Evolutionary conservation across 2,329 filamentous ascomycete species (phyloP).

Genomic region (Fusarium burgessii): DNA sequence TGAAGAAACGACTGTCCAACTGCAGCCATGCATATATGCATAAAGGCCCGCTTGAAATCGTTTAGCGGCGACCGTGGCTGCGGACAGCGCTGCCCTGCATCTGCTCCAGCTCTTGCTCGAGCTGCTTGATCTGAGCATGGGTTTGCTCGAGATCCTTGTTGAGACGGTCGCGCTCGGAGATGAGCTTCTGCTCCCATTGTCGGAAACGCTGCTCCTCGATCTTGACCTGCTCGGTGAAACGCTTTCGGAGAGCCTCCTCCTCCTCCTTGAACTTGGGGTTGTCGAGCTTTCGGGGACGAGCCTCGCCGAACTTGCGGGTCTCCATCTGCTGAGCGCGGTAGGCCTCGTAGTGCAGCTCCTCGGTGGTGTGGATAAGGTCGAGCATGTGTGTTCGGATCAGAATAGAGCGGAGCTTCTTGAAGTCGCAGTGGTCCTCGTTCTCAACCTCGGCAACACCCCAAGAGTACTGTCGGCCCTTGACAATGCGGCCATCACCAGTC

Average conservation of each 20-base stretch:
- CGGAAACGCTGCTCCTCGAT: slow-evolving; percentile 99
- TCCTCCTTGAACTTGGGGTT: slow-evolving; percentile 99
- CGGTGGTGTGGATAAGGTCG: slow-evolving; percentile 98
- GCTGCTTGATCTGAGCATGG: slow-evolving; percentile 91
- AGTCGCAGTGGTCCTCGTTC: slow-evolving; percentile 99
- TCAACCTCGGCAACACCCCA: slow-evolving; percentile 99
- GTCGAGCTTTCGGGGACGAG: slow-evolving; percentile 95
- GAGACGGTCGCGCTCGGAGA: slow-evolving; percentile 96
- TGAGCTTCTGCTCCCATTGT: slow-evolving; percentile 99
- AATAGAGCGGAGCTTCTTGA: slow-evolving; percentile 99
- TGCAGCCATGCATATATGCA: slow-evolving; percentile 44
- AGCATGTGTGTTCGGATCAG: slow-evolving; percentile 99
- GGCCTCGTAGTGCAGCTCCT: slow-evolving; percentile 99
- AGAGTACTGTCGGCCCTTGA: slow-evolving; percentile 98
- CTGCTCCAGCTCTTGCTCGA: slow-evolving; percentile 91
- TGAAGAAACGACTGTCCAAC: slow-evolving; percentile 47
- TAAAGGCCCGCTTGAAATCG: slow-evolving; percentile 14
- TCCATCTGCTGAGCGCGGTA: slow-evolving; percentile 99
- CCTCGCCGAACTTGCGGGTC: slow-evolving; percentile 99
- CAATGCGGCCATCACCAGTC: slow-evolving; percentile 93
- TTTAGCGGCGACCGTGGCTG: slow-evolving; percentile 91
- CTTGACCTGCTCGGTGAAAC: slow-evolving; percentile 99
- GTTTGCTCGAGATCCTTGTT: slow-evolving; percentile 99
- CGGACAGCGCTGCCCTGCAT: slow-evolving; percentile 92
- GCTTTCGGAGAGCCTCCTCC: slow-evolving; percentile 97